These are phyloP conservation scores for Cladosporium sp. DNA, from an alignment of 2,329 filamentous ascomycete genomes.

Conservation along the genomic window DNA sequence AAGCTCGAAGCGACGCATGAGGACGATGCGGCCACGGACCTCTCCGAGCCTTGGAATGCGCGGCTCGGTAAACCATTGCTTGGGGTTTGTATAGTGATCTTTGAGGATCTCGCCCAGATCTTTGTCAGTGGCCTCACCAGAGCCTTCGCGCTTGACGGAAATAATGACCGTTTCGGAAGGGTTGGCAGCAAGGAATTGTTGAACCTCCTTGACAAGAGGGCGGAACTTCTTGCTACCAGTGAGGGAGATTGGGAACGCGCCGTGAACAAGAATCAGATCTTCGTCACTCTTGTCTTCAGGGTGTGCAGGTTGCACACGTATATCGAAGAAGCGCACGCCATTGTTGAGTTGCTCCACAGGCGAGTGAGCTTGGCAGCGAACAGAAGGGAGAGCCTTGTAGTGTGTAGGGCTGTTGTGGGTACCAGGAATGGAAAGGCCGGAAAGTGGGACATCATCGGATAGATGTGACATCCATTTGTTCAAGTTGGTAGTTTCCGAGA, in stretches of 20 bases:
- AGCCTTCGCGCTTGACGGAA: slow-evolving; percentile 86
- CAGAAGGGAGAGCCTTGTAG: slow-evolving; percentile 80
- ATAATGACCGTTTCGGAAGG: slow-evolving; percentile 80
- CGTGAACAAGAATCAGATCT: slow-evolving; percentile 78
- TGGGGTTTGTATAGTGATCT: slow-evolving; percentile 61
- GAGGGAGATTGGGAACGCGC: slow-evolving; percentile 81
- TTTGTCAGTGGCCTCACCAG: slow-evolving; percentile 72
- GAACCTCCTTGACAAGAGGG: slow-evolving; percentile 66
- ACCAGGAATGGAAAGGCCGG: slow-evolving; percentile 82
- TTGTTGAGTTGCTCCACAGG: slow-evolving; percentile 76
- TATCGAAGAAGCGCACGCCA: slow-evolving; percentile 90
- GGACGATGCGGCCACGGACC: slow-evolving; percentile 74
- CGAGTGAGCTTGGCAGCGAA: slow-evolving; percentile 82
- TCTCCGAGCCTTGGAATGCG: slow-evolving; percentile 74
- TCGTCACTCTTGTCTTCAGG: slow-evolving; percentile 57
- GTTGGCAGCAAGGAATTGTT: slow-evolving; percentile 68
- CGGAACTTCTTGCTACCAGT: slow-evolving; percentile 76
- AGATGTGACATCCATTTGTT: slow-evolving; percentile 78
- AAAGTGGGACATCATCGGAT: slow-evolving; percentile 66
- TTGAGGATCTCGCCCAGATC: slow-evolving; percentile 72
- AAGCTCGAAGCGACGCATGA: slow-evolving; percentile 75
- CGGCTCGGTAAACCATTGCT: slow-evolving; percentile 74
- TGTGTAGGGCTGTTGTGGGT: slow-evolving; percentile 92
- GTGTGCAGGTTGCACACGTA: slow-evolving; percentile 68
- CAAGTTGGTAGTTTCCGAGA: slow-evolving; percentile 69